Evolutionary conservation across 306 rosid genomes (phyloP).

Genomic region (Morella rubra): DNA sequence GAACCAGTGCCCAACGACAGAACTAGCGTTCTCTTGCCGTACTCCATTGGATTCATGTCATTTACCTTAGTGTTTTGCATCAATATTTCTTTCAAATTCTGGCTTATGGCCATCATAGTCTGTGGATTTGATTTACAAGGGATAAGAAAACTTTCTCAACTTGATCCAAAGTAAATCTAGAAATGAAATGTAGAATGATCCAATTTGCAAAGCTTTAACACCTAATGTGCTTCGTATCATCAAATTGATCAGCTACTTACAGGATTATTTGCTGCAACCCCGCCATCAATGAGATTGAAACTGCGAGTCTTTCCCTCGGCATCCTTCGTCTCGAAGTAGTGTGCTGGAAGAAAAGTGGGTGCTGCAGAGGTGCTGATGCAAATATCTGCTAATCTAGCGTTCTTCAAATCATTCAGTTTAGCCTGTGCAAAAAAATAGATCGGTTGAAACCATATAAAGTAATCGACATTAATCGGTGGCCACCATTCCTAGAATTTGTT

Average conservation of each 20-base stretch:
- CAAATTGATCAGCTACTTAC: slow-evolving; percentile 12
- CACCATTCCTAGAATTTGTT: too few relatives aligned
- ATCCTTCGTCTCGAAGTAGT: slow-evolving; percentile 33
- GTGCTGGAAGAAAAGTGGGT: slow-evolving; percentile 44
- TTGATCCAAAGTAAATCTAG: not conserved
- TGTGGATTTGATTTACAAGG: not conserved
- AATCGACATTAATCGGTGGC: too few relatives aligned
- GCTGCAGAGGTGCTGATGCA: slow-evolving; percentile 52
- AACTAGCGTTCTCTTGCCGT: slow-evolving; percentile 30
- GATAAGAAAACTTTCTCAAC: not conserved
- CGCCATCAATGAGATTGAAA: slow-evolving; percentile 46
- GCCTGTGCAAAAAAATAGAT: slow-evolving; percentile 18
- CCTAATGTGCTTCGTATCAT: not conserved
- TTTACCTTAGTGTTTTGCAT: not conserved
- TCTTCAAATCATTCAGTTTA: slow-evolving; percentile 24
- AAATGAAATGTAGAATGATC: not conserved
- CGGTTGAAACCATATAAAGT: not conserved
- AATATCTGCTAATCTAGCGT: slow-evolving; percentile 36
- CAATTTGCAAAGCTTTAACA: not conserved
- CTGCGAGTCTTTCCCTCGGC: slow-evolving; percentile 18
- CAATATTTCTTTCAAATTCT: slow-evolving; percentile 25
- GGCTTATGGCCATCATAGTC: slow-evolving; percentile 45
- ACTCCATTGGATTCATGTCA: slow-evolving; percentile 27
- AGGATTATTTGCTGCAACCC: slow-evolving; percentile 48
- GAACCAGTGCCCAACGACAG: slow-evolving; percentile 46